Percentiles rank a stretch among this genome's conserved stretches.
These are phyloP conservation scores for Ceratocystis alfenasii DNA, from an alignment of 2,329 filamentous ascomycete species.

Conservation along the genomic window DNA sequence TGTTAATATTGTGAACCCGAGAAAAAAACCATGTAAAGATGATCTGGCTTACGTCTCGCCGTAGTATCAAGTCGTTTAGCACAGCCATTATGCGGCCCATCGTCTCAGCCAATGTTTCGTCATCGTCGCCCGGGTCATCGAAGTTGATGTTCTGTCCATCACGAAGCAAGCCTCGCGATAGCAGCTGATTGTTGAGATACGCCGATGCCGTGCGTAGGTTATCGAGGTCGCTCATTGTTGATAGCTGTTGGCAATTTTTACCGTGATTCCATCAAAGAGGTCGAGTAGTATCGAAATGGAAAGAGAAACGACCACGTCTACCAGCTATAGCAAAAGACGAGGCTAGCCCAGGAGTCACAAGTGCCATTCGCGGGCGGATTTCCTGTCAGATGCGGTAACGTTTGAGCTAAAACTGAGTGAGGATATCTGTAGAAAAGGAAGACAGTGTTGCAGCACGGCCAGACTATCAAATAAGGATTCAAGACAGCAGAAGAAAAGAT, in stretches of 20 bases:
- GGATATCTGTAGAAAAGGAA: background rate
- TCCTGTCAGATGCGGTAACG: background rate
- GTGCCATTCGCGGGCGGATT: background rate
- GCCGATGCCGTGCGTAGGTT: constrained; percentile 55
- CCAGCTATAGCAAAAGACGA: background rate
- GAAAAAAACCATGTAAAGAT: background rate
- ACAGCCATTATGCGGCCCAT: constrained; percentile 85
- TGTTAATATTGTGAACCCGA: constrained; percentile 1
- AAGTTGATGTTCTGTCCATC: constrained; percentile 74
- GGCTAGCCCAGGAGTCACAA: background rate
- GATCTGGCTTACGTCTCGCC: constrained; percentile 60
- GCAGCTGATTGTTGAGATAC: constrained; percentile 61
- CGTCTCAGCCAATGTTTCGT: constrained; percentile 44
- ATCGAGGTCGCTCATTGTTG: constrained; percentile 44
- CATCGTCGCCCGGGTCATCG: constrained; percentile 54
- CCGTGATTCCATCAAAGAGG: background rate
- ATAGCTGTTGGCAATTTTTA: background rate
- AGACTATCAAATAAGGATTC: background rate
- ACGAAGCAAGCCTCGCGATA: constrained; percentile 52
- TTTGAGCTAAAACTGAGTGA: background rate
- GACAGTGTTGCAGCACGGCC: background rate
- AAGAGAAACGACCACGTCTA: constrained; percentile 6
- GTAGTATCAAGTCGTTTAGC: constrained; percentile 82
- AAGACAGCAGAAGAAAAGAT: background rate
- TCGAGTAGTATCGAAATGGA: background rate